Percentiles rank a stretch among this genome's conserved stretches.
Evolutionary conservation across 148 eudicot genomes (phyloP).

Genomic region (Silene conica): DNA sequence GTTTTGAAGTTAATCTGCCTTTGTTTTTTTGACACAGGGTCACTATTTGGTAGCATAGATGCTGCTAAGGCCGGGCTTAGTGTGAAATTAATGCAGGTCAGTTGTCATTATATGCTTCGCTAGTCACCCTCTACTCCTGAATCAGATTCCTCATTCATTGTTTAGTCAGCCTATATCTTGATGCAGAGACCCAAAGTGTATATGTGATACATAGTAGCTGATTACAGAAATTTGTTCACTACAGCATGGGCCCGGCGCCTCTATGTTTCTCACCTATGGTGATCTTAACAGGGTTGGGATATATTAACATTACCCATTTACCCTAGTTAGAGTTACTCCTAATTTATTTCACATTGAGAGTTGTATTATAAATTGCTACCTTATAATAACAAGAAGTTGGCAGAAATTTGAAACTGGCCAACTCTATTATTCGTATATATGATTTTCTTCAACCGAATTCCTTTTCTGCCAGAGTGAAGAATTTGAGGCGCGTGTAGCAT

Average conservation of each 20-base stretch:
- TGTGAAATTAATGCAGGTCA: conserved; percentile 86
- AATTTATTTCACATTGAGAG: neutral
- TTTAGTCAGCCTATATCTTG: neutral
- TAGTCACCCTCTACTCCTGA: neutral
- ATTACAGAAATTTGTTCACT: neutral
- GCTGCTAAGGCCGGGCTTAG: conserved; percentile 62
- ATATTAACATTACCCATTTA: neutral
- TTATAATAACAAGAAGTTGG: neutral
- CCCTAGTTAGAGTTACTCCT: neutral
- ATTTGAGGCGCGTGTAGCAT: neutral
- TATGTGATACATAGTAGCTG: neutral
- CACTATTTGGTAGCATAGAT: conserved; percentile 68
- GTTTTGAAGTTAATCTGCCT: neutral
- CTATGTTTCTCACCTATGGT: neutral
- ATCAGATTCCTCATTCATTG: neutral
- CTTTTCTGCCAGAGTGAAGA: neutral
- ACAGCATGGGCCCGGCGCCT: neutral
- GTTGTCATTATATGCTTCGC: neutral
- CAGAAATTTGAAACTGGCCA: neutral
- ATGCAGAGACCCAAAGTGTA: neutral
- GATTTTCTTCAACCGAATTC: no score
- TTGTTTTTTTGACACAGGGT: conserved; percentile 39
- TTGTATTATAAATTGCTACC: neutral
- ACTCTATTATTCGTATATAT: neutral
- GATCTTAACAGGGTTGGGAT: neutral